phyloP scores from a whole-genome alignment of 371 early-diverging fungal species.

The Mucor racemosus region DNA sequence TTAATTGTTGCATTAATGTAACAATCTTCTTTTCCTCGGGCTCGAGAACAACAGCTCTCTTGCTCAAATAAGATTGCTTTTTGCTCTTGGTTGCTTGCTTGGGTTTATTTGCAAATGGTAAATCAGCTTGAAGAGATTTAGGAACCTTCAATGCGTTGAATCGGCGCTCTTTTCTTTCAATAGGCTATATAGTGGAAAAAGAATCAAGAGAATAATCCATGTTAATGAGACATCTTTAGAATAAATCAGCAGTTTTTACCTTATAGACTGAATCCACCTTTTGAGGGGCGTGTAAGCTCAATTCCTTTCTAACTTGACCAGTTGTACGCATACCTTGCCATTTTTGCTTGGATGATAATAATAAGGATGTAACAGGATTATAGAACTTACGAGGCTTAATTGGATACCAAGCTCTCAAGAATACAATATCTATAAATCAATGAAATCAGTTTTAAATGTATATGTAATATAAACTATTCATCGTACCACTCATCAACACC shows the following conservation, averaged over 20 bases:
- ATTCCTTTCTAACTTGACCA: slow-evolving; percentile 87
- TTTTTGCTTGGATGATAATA: slow-evolving; percentile 68
- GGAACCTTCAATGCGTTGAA: slow-evolving; percentile 90
- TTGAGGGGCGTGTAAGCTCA: slow-evolving; percentile 66
- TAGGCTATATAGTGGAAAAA: slow-evolving; percentile 53
- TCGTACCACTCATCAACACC: slow-evolving; percentile 81
- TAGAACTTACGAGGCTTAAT: slow-evolving; percentile 92
- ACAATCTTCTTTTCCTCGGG: slow-evolving; percentile 88
- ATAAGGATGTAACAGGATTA: slow-evolving; percentile 92
- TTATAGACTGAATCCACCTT: slow-evolving; percentile 86
- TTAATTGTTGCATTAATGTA: slow-evolving; percentile 82
- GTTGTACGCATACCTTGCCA: slow-evolving; percentile 94
- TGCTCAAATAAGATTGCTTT: slow-evolving; percentile 58
- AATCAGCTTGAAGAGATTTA: slow-evolving; percentile 75
- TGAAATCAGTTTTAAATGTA: not conserved
- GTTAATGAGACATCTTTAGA: no score
- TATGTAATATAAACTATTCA: not conserved
- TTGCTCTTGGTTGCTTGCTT: slow-evolving; percentile 62
- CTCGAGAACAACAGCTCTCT: slow-evolving; percentile 89
- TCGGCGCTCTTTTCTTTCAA: slow-evolving; percentile 81
- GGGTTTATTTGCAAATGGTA: slow-evolving; percentile 94
- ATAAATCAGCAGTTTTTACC: slow-evolving; percentile 31
- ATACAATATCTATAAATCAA: slow-evolving; percentile 88
- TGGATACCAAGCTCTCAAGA: slow-evolving; percentile 97
- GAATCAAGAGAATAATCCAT: not conserved